A percentile compares a stretch with the other conserved stretches of the same genome.
Conservation (phyloP, 139 green algal species). For the Volvox africanus region DNA sequence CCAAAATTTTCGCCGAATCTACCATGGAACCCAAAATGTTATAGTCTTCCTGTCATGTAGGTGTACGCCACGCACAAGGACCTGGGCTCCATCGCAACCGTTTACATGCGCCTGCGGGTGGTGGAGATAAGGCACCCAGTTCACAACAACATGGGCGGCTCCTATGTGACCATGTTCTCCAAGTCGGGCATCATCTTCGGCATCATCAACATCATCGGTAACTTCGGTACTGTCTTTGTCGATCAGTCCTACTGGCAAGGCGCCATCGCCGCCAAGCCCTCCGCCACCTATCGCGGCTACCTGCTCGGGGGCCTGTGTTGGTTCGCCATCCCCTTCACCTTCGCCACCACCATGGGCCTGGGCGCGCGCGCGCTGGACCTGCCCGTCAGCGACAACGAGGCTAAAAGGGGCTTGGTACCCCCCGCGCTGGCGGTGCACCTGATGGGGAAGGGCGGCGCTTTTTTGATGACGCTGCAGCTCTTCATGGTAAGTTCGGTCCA, state of each 20-base stretch:
- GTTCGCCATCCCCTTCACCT: conserved; percentile 96
- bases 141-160: conserved; percentile 84
- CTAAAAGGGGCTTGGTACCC: conserved; percentile 85
- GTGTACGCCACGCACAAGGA: conserved; percentile 77
- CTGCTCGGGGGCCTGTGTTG: conserved; percentile 88
- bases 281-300: conserved; percentile 83
- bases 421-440: conserved; percentile 85
- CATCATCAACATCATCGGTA: conserved; percentile 97
- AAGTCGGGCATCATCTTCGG: conserved; percentile 92
- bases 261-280: conserved; percentile 91
- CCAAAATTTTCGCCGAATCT: too few relatives aligned
- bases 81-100: conserved; percentile 63
- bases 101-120: conserved; percentile 79
- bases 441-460: conserved; percentile 86
- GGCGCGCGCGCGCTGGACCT: conserved; percentile 89
- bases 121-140: conserved; percentile 71
- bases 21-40: too few relatives aligned
- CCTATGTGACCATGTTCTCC: conserved; percentile 93
- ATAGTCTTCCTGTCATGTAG: conserved; percentile 24
- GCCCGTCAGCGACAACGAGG: conserved; percentile 81
- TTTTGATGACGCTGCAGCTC: conserved; percentile 86
- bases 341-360: conserved; percentile 93
- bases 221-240: conserved; percentile 96
- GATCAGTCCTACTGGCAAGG: conserved; percentile 92
- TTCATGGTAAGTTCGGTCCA: conserved; percentile 64